These are phyloP conservation scores for Cryoendolithus antarcticus DNA, from an alignment of 2,329 filamentous ascomycete genomes.

Conservation along the genomic window DNA sequence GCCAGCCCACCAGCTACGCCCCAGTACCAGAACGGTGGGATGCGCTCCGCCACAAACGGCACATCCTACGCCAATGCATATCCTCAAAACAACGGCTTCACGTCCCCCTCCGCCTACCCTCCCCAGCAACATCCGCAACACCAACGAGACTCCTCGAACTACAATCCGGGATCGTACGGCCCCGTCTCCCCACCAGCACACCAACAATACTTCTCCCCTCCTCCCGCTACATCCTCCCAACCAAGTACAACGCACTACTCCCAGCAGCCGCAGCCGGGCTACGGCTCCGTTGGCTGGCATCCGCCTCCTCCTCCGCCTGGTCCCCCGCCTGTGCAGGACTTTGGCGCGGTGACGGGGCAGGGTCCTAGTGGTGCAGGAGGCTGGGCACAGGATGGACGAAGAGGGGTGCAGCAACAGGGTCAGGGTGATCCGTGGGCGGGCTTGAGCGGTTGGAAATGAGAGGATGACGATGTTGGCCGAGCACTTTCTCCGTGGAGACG, in stretches of 20 bases:
- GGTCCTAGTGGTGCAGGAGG: constrained; percentile 38
- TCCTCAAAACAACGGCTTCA: not conserved
- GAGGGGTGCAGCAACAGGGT: constrained; percentile 27
- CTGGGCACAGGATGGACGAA: constrained; percentile 40
- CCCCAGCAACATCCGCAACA: constrained; percentile 1
- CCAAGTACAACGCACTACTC: too few species aligned
- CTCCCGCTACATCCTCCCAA: constrained; percentile 24
- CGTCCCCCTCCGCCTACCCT: constrained; percentile 1
- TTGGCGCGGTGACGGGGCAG: constrained; percentile 25
- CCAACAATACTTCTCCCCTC: constrained; percentile 42
- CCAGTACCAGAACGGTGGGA: constrained; percentile 25
- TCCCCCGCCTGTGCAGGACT: constrained; percentile 47
- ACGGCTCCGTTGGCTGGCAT: constrained; percentile 43
- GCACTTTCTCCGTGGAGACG: not conserved
- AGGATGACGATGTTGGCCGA: not conserved
- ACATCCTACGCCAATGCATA: constrained; percentile 1
- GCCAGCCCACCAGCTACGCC: constrained; percentile 35
- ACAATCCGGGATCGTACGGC: constrained; percentile 37
- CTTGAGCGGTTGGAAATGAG: constrained; percentile 55
- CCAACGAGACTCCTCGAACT: constrained; percentile 11
- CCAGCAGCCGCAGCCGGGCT: too few species aligned
- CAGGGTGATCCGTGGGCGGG: constrained; percentile 55
- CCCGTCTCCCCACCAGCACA: constrained; percentile 42
- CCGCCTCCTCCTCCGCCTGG: constrained; percentile 56
- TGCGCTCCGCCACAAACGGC: constrained; percentile 1